These are phyloP conservation scores for Priceomyces carsonii DNA, from an alignment of 805 yeast genomes.

Conservation along the genomic window DNA sequence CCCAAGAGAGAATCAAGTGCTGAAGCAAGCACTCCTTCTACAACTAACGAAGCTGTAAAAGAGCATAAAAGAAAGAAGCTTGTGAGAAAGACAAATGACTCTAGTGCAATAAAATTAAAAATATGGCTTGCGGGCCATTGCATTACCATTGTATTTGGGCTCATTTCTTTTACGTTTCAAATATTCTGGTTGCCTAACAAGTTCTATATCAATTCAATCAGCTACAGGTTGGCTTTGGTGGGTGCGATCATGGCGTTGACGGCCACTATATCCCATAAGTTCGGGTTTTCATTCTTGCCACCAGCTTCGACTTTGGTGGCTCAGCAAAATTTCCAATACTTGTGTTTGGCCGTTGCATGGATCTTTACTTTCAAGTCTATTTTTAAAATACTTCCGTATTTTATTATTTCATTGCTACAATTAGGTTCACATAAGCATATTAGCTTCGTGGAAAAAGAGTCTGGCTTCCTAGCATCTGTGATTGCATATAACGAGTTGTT, in stretches of 20 bases:
- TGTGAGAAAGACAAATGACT: constrained; percentile 25
- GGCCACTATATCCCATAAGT: constrained; percentile 57
- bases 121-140: constrained; percentile 62
- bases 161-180: constrained; percentile 36
- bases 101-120: constrained; percentile 44
- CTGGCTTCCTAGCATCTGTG: constrained; percentile 40
- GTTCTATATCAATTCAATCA: constrained; percentile 47
- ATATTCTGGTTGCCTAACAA: constrained; percentile 38
- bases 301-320: constrained; percentile 64
- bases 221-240: constrained; percentile 55
- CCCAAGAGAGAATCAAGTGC: neutral
- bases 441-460: constrained; percentile 37
- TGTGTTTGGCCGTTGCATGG: constrained; percentile 59
- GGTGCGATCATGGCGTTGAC: constrained; percentile 57
- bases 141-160: constrained; percentile 47
- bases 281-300: constrained; percentile 59
- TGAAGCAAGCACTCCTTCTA: constrained; percentile 5
- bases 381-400: constrained; percentile 64
- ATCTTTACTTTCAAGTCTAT: constrained; percentile 61
- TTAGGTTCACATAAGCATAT: constrained; percentile 44
- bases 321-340: constrained; percentile 74
- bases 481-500: constrained; percentile 64
- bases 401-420: constrained; percentile 59
- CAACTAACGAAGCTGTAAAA: constrained; percentile 6
- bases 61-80: constrained; percentile 24